Conservation (phyloP, 441 rosid genomes). For the Pelargonium myrrhifolium region DNA sequence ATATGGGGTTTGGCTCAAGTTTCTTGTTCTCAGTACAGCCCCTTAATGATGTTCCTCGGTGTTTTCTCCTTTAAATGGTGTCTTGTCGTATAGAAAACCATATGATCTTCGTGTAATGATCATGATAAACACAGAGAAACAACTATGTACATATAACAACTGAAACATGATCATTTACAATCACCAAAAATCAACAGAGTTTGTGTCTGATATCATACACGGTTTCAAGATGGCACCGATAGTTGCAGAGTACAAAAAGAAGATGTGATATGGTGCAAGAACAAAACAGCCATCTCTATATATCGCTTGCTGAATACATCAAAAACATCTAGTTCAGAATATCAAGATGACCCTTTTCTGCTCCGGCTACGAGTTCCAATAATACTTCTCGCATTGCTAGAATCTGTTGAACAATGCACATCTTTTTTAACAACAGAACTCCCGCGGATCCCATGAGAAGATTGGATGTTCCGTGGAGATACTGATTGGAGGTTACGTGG, state of each 20-base stretch:
- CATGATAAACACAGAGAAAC: too few species aligned
- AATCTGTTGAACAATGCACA: slow-evolving; percentile 10
- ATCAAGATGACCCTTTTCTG: slow-evolving; percentile 29
- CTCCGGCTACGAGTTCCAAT: slow-evolving; percentile 31
- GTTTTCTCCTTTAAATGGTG: too few species aligned
- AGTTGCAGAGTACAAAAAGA: neutral
- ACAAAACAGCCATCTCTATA: too few species aligned
- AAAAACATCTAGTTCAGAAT: too few species aligned
- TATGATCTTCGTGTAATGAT: too few species aligned
- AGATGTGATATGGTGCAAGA: too few species aligned
- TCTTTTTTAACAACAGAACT: slow-evolving; percentile 30
- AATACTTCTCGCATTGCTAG: slow-evolving; percentile 22
- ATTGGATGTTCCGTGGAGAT: slow-evolving; percentile 9
- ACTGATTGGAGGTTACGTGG: slow-evolving; percentile 15
- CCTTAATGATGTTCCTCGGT: too few species aligned
- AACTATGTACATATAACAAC: too few species aligned
- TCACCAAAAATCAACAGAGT: neutral
- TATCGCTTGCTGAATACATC: too few species aligned
- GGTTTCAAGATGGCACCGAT: neutral
- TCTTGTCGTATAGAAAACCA: too few species aligned
- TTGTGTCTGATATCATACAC: neutral
- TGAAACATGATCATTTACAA: neutral
- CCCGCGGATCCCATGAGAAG: slow-evolving; percentile 18
- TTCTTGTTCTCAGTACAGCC: too few species aligned
- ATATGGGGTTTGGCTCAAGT: too few species aligned